Conservation (phyloP, 2,329 filamentous ascomycete species). For the Alternaria postmessia region DNA sequence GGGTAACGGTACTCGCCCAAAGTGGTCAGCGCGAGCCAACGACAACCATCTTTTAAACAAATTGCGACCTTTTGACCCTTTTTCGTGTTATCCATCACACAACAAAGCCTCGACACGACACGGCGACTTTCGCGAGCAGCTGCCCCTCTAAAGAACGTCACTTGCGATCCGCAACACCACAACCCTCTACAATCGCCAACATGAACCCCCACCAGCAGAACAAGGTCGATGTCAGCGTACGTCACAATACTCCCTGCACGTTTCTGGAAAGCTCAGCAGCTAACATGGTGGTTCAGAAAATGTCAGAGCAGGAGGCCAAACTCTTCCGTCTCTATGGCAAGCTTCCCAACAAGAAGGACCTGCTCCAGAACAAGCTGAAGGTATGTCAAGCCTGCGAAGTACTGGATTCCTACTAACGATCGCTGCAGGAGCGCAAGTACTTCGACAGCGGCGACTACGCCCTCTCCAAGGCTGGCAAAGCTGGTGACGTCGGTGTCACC, state of each 20-base stretch:
- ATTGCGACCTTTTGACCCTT: constrained; percentile 27
- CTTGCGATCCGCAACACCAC: constrained; percentile 16
- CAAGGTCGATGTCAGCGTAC: constrained; percentile 94
- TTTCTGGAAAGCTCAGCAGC: constrained; percentile 7
- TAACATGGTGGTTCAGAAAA: constrained; percentile 66
- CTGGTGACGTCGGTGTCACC: constrained; percentile 90
- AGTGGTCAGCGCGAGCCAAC: constrained; percentile 31
- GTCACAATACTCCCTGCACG: constrained; percentile 52
- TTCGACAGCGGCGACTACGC: constrained; percentile 97
- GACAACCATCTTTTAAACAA: constrained; percentile 30
- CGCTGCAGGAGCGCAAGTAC: constrained; percentile 82
- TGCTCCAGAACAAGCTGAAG: constrained; percentile 97
- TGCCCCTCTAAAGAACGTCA: constrained; percentile 24
- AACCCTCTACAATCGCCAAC: constrained; percentile 28
- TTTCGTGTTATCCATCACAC: constrained; percentile 25
- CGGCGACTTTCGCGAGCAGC: constrained; percentile 17
- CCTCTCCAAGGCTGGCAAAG: constrained; percentile 96
- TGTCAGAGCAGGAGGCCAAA: constrained; percentile 93
- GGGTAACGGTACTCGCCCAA: constrained; percentile 33
- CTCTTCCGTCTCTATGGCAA: constrained; percentile 98
- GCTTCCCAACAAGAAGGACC: constrained; percentile 92
- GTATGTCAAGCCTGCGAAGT: constrained; percentile 48
- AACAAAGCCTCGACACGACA: constrained; percentile 43
- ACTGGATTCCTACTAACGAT: constrained; percentile 11
- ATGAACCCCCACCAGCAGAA: constrained; percentile 99